phyloP scores from a whole-genome alignment of 345 rosid species.

The Turnera subulata region DNA sequence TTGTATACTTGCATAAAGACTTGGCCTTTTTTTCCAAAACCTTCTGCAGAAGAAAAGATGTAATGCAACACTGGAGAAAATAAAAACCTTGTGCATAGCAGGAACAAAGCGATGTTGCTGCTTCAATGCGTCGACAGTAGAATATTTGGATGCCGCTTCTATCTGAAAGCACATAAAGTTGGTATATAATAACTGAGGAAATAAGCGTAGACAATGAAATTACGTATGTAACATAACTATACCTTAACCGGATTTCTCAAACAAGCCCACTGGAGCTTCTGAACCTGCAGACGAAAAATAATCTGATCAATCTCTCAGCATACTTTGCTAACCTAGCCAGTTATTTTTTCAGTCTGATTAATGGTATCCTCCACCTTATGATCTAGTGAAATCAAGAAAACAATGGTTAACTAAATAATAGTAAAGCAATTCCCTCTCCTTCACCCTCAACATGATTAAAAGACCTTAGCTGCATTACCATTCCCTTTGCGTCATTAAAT shows the following conservation, averaged over 20 bases:
- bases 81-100: conserved; percentile 74
- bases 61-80: conserved; percentile 11
- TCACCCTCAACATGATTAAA: background rate
- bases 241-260: conserved; percentile 93
- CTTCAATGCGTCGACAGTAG: conserved; percentile 86
- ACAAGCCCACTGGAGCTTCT: conserved; percentile 90
- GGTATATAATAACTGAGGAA: conserved; percentile 8
- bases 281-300: conserved; percentile 50
- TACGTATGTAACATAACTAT: conserved; percentile 9
- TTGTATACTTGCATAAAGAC: too few relatives aligned
- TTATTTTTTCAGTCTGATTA: background rate
- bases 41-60: background rate
- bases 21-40: background rate
- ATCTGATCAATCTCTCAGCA: background rate
- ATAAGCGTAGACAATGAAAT: background rate
- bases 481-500: background rate
- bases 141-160: conserved; percentile 90
- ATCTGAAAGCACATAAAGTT: conserved; percentile 45
- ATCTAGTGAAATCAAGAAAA: conserved; percentile 1
- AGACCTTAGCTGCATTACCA: background rate
- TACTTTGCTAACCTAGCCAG: conserved; percentile 1
- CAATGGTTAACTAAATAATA: background rate
- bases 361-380: background rate
- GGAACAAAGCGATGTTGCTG: conserved; percentile 75
- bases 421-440: background rate